These are phyloP conservation scores for Vigna mungo DNA, from an alignment of 306 rosid genomes.

Conservation along the genomic window DNA sequence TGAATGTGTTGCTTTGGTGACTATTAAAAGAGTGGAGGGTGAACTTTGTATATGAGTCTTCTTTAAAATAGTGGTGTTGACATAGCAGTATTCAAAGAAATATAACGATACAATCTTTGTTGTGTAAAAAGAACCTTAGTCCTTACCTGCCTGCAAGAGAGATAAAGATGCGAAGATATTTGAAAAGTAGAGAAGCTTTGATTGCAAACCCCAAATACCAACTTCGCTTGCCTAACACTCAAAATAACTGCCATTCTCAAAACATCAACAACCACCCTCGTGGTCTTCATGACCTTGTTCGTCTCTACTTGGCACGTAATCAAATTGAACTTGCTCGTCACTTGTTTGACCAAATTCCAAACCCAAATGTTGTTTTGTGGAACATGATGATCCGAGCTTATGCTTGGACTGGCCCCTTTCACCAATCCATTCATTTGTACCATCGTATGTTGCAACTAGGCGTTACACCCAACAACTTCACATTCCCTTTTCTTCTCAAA, in stretches of 20 bases:
- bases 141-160: too few relatives aligned
- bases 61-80: too few relatives aligned
- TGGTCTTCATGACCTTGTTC: slow-evolving; percentile 45
- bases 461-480: slow-evolving; percentile 53
- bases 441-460: slow-evolving; percentile 46
- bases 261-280: slow-evolving; percentile 11
- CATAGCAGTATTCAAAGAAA: too few relatives aligned
- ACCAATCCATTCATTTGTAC: slow-evolving; percentile 48
- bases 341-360: slow-evolving; percentile 58
- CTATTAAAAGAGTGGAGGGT: too few relatives aligned
- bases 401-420: slow-evolving; percentile 57
- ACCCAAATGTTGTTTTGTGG: slow-evolving; percentile 50
- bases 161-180: not conserved
- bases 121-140: too few relatives aligned
- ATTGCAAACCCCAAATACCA: not conserved
- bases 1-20: too few relatives aligned
- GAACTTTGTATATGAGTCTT: too few relatives aligned
- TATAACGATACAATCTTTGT: too few relatives aligned
- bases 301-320: slow-evolving; percentile 41
- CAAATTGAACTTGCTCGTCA: slow-evolving; percentile 49
- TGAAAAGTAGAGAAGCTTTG: not conserved
- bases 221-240: not conserved
- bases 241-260: slow-evolving; percentile 35
- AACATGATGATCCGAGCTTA: slow-evolving; percentile 59
- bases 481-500: slow-evolving; percentile 60